These are phyloP conservation scores for Scutellaria minor DNA, from an alignment of 257 asterid species.

Conservation along the genomic window DNA sequence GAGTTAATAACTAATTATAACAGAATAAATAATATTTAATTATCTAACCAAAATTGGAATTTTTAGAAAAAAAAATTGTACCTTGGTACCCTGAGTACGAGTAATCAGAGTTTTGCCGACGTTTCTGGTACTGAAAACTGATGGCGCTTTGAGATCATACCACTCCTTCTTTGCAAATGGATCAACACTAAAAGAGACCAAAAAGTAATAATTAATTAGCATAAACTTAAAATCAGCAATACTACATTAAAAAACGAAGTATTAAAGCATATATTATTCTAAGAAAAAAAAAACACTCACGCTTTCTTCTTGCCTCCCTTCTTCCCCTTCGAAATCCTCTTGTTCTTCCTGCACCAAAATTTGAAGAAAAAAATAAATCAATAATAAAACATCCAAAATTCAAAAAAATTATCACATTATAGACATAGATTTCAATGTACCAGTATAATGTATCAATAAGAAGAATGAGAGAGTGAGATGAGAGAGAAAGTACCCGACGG, in stretches of 20 bases:
- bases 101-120: constrained; percentile 71
- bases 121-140: constrained; percentile 51
- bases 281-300: constrained; percentile 39
- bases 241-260: background rate
- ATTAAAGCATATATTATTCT: background rate
- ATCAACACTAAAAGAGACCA: constrained; percentile 41
- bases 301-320: constrained; percentile 74
- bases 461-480: background rate
- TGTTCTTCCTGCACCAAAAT: constrained; percentile 54
- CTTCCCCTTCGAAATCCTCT: constrained; percentile 75
- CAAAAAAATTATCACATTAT: background rate
- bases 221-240: background rate
- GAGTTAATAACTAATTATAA: background rate
- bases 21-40: background rate
- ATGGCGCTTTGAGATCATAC: constrained; percentile 72
- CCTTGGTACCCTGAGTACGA: constrained; percentile 81
- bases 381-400: background rate
- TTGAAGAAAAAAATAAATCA: background rate
- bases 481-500: constrained; percentile 50
- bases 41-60: background rate
- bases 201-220: background rate
- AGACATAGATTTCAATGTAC: background rate
- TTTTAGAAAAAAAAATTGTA: background rate
- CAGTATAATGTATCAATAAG: background rate
- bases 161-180: constrained; percentile 74